Conservation (phyloP, 768 basidiomycete genomes). For the Pilatotrama ljubarskyi region DNA sequence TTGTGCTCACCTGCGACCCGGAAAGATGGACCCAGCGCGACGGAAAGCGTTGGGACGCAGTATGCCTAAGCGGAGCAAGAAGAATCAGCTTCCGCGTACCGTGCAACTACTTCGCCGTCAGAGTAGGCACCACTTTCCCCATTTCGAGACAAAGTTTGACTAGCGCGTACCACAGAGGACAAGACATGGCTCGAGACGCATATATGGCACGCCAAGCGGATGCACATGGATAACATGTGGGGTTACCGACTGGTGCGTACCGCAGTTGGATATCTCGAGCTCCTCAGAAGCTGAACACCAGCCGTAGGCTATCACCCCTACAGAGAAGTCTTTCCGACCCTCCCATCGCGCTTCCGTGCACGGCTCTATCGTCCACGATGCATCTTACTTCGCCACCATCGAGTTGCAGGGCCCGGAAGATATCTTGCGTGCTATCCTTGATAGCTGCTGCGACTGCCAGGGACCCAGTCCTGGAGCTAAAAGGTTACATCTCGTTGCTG, state of each 20-base stretch:
- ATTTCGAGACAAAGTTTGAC: too few species aligned
- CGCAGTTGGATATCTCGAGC: too few species aligned
- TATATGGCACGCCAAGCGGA: slow-evolving; percentile 95
- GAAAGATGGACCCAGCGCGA: slow-evolving; percentile 55
- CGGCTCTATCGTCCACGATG: slow-evolving; percentile 86
- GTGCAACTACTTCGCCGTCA: slow-evolving; percentile 71
- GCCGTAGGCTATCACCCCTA: slow-evolving; percentile 77
- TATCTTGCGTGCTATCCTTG: slow-evolving; percentile 52
- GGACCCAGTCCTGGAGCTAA: slow-evolving; percentile 57
- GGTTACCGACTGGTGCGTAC: slow-evolving; percentile 76
- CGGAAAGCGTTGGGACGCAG: slow-evolving; percentile 43
- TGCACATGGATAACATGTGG: slow-evolving; percentile 94
- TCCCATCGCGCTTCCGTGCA: slow-evolving; percentile 88
- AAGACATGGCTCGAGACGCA: slow-evolving; percentile 97
- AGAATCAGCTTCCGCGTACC: slow-evolving; percentile 55
- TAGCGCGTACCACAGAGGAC: slow-evolving; percentile 48
- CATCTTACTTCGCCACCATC: slow-evolving; percentile 78
- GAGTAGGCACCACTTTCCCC: too few species aligned
- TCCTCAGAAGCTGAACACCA: not conserved
- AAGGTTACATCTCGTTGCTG: slow-evolving; percentile 43
- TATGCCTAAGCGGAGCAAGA: slow-evolving; percentile 65
- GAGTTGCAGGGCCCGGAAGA: slow-evolving; percentile 69
- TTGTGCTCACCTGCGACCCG: too few species aligned
- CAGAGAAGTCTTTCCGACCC: slow-evolving; percentile 89
- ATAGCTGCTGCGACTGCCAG: slow-evolving; percentile 64